phyloP scores from a whole-genome alignment of 257 asterid species.

The Gentiana macrophylla region DNA sequence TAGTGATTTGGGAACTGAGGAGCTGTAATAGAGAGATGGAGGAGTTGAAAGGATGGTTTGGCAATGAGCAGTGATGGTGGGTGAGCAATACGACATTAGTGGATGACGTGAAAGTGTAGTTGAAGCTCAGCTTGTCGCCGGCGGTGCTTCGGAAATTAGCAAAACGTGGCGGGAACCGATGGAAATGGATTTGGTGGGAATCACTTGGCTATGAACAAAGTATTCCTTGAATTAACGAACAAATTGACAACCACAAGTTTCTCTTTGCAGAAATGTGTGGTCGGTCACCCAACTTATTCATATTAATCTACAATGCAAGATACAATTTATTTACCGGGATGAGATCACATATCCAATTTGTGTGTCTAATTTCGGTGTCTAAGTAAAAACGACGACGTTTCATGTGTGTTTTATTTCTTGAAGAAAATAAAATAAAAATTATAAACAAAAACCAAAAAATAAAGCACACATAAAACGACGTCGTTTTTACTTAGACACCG shows the following conservation, averaged over 20 bases:
- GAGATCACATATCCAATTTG: no score
- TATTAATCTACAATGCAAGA: no score
- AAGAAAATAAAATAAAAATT: no score
- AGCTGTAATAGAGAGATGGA: constrained; percentile 8
- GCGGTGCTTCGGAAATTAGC: neutral
- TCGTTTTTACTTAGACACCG: no score
- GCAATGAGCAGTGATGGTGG: constrained; percentile 1
- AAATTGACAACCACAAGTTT: constrained; percentile 5
- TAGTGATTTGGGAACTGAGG: neutral
- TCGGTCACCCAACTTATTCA: no score
- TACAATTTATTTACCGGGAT: no score
- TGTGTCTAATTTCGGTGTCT: no score
- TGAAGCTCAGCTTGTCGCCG: neutral
- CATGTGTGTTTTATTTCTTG: no score
- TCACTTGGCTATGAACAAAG: neutral
- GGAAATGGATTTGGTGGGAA: neutral
- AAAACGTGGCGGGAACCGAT: neutral
- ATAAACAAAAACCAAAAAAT: no score
- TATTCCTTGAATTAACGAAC: neutral
- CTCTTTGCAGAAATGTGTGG: no score
- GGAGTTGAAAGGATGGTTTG: constrained; percentile 11
- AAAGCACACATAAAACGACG: no score
- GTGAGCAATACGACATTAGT: constrained; percentile 18
- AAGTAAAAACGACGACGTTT: no score
- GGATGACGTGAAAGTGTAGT: neutral